Evolutionary conservation across 352 stramenopile genomes (phyloP).

Genomic region (Pythium aphanidermatum): DNA sequence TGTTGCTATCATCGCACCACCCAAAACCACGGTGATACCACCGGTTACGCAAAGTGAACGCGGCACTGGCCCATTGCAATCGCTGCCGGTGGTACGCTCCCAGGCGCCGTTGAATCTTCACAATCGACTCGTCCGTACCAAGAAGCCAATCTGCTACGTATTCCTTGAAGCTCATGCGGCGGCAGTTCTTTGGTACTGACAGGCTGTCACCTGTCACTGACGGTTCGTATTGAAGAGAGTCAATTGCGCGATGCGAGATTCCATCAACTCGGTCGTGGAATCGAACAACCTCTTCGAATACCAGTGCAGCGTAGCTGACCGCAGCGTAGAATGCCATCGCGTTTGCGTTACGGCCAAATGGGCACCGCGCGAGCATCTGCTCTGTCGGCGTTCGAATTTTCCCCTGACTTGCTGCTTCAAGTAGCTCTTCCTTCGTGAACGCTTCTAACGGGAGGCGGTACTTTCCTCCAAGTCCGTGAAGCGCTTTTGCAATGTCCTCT

Average conservation of each 20-base stretch:
- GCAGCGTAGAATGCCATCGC: slow-evolving; percentile 68
- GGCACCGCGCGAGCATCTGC: slow-evolving; percentile 38
- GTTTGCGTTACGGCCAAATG: slow-evolving; percentile 38
- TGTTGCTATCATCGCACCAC: slow-evolving; percentile 52
- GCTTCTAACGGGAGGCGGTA: slow-evolving; percentile 50
- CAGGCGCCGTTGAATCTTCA: slow-evolving; percentile 38
- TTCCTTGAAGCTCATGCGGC: slow-evolving; percentile 33
- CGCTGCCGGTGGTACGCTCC: slow-evolving; percentile 45
- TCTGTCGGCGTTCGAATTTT: slow-evolving; percentile 50
- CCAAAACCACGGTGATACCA: slow-evolving; percentile 60
- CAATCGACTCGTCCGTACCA: slow-evolving; percentile 38
- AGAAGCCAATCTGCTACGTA: slow-evolving; percentile 57
- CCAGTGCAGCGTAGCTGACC: slow-evolving; percentile 45
- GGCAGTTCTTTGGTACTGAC: slow-evolving; percentile 41
- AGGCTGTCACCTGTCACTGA: slow-evolving; percentile 31
- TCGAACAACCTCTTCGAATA: slow-evolving; percentile 51
- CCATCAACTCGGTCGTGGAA: slow-evolving; percentile 48
- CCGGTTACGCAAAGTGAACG: slow-evolving; percentile 49
- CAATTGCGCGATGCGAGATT: slow-evolving; percentile 26
- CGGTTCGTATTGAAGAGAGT: slow-evolving; percentile 38
- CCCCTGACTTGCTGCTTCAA: slow-evolving; percentile 28
- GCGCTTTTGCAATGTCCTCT: slow-evolving; percentile 52
- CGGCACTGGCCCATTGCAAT: slow-evolving; percentile 47
- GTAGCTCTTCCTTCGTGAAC: slow-evolving; percentile 61
- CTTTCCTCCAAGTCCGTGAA: slow-evolving; percentile 28